These are phyloP conservation scores for Sanghuangporus weigelae DNA, from an alignment of 1,284 basidiomycete genomes.

Conservation along the genomic window DNA sequence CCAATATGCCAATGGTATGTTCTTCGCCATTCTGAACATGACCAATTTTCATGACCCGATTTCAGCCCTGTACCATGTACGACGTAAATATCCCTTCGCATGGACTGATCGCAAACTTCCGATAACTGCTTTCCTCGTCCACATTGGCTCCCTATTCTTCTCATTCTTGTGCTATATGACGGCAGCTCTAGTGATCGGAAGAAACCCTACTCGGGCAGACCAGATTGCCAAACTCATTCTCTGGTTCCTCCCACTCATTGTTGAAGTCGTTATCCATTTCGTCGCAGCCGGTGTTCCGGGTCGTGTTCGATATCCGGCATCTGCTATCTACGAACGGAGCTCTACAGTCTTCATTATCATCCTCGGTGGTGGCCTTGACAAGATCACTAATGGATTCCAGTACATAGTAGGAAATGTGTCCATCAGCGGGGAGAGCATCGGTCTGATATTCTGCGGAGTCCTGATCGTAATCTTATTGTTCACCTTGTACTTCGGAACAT, in stretches of 20 bases:
- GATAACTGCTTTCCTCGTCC: constrained; percentile 8
- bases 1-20: constrained; percentile 19
- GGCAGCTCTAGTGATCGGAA: constrained; percentile 16
- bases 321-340: constrained; percentile 15
- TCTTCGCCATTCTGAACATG: neutral
- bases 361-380: constrained; percentile 18
- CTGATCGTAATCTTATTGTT: constrained; percentile 15
- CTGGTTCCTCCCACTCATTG: constrained; percentile 19
- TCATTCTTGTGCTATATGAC: constrained; percentile 16
- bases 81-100: neutral
- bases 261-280: constrained; percentile 18
- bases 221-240: constrained; percentile 17
- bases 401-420: constrained; percentile 18
- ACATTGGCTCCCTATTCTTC: constrained; percentile 17
- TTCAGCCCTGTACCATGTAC: constrained; percentile 12
- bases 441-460: constrained; percentile 16
- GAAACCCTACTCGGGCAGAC: constrained; percentile 7
- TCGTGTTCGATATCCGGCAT: constrained; percentile 15
- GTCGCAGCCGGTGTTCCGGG: constrained; percentile 10
- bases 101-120: neutral
- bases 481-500: constrained; percentile 16
- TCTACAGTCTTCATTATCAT: constrained; percentile 17
- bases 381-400: constrained; percentile 19
- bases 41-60: neutral
- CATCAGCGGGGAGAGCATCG: constrained; percentile 6